Evolutionary conservation across 805 yeast species (phyloP).

Genomic region (Blastobotrys mokoenaii): DNA sequence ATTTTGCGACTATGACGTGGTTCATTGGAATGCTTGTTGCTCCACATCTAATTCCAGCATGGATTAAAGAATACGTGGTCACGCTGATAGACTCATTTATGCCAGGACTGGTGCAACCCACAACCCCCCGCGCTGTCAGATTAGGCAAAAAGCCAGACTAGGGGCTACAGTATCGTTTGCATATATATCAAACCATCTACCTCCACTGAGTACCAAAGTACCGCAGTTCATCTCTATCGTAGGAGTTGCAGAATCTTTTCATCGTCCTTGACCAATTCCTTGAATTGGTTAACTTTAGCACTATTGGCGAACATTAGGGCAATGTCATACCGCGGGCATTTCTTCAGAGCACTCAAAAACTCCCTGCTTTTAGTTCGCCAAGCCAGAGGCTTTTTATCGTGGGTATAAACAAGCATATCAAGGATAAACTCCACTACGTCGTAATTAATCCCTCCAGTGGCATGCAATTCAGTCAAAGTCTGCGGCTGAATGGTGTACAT

Average conservation of each 20-base stretch:
- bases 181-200: background rate
- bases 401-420: slow-evolving; percentile 8
- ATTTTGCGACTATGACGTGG: slow-evolving; percentile 47
- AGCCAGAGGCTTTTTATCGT: background rate
- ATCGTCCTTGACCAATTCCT: background rate
- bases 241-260: background rate
- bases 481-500: slow-evolving; percentile 9
- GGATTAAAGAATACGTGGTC: slow-evolving; percentile 1
- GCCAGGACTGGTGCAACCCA: slow-evolving; percentile 27
- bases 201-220: background rate
- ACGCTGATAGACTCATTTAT: slow-evolving; percentile 20
- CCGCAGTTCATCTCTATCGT: background rate
- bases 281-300: background rate
- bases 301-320: slow-evolving; percentile 4
- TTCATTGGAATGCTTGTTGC: slow-evolving; percentile 65
- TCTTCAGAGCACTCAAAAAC: background rate
- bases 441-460: slow-evolving; percentile 17
- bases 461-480: slow-evolving; percentile 4
- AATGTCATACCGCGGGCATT: slow-evolving; percentile 8
- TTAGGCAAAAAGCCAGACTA: background rate
- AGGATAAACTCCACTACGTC: slow-evolving; percentile 18
- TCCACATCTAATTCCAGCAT: slow-evolving; percentile 52
- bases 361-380: slow-evolving; percentile 1
- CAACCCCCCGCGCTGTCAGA: background rate
- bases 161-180: background rate